These are phyloP conservation scores for Aspergillus tubingensis DNA, from an alignment of 2,329 filamentous ascomycete genomes.

Conservation along the genomic window DNA sequence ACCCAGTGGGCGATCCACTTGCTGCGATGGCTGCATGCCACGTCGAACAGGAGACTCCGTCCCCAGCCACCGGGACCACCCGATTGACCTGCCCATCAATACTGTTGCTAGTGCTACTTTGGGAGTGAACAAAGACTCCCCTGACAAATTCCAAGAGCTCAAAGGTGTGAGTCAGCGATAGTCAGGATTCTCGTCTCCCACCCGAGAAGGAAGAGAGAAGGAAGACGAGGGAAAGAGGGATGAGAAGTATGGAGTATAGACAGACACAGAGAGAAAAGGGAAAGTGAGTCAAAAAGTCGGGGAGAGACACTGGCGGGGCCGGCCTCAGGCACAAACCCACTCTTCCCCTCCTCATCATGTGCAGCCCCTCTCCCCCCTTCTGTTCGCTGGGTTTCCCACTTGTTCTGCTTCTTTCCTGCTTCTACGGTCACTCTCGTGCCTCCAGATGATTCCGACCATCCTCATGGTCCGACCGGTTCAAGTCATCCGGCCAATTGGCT, in stretches of 20 bases:
- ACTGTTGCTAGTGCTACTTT: neutral
- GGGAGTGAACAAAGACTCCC: too few species aligned
- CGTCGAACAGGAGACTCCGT: conserved; percentile 22
- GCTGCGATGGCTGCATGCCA: conserved; percentile 26
- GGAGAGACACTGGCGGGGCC: neutral
- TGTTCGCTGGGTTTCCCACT: neutral
- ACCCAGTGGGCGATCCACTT: conserved; percentile 25
- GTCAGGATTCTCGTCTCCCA: too few species aligned
- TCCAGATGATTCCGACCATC: neutral
- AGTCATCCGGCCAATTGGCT: neutral
- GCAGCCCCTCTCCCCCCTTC: neutral
- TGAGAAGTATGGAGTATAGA: neutral
- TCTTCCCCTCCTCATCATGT: neutral
- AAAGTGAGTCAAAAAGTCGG: neutral
- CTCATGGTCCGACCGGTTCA: neutral
- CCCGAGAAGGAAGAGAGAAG: neutral
- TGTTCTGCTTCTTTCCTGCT: neutral
- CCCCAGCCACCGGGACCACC: conserved; percentile 18
- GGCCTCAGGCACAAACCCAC: conserved; percentile 6
- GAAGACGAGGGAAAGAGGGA: neutral
- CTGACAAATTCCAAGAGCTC: too few species aligned
- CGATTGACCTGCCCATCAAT: conserved; percentile 10
- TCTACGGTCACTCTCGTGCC: neutral
- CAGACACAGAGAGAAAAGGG: neutral
- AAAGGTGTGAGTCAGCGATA: too few species aligned